Conservation (phyloP, 2,329 filamentous ascomycete species). For the Triangularia verruculosa region DNA sequence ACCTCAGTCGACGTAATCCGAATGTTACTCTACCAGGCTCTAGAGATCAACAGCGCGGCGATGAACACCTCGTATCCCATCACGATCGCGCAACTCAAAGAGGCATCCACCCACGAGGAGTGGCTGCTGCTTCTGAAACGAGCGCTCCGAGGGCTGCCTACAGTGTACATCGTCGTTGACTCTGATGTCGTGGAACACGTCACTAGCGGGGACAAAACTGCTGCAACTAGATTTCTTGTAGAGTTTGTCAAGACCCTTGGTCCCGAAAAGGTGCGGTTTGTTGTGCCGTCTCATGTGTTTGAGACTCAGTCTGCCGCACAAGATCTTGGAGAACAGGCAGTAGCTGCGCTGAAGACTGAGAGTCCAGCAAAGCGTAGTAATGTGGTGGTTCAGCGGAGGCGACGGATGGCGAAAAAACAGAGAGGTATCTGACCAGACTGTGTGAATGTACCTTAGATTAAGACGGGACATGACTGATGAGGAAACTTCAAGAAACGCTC, state of each 20-base stretch:
- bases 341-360: background rate
- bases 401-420: background rate
- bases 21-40: background rate
- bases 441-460: too few species aligned
- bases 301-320: background rate
- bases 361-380: background rate
- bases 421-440: background rate
- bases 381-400: background rate
- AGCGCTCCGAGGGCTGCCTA: background rate
- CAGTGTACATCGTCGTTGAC: background rate
- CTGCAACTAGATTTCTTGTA: background rate
- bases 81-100: background rate
- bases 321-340: background rate
- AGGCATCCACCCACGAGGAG: background rate
- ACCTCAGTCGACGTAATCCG: slow-evolving; percentile 1
- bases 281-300: background rate
- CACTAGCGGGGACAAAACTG: background rate
- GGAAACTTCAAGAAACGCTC: too few species aligned
- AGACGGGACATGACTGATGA: too few species aligned
- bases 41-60: background rate
- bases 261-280: background rate
- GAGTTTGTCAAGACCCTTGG: background rate
- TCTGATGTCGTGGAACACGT: background rate
- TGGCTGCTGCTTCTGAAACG: background rate
- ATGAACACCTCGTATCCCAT: background rate